Percentiles rank a stretch among this genome's conserved stretches.
These are phyloP conservation scores for Solanum appendiculatum DNA, from an alignment of 257 asterid species.

Conservation along the genomic window DNA sequence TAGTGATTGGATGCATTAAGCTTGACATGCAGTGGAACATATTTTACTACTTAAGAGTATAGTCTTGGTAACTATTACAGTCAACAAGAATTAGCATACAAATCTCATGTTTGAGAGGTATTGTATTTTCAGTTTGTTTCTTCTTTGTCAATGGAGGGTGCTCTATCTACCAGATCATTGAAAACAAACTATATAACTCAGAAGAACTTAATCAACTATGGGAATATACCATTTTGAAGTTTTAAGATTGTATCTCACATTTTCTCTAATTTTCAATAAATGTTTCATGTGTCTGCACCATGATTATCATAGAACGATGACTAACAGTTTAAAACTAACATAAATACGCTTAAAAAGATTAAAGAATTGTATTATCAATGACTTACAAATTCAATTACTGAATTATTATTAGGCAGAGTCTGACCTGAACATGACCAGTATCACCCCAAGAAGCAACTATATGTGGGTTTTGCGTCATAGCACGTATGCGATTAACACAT, in stretches of 20 bases:
- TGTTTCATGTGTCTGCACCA: background rate
- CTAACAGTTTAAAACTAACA: background rate
- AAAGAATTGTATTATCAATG: background rate
- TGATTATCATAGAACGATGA: background rate
- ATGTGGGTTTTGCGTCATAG: conserved; percentile 82
- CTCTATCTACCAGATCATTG: background rate
- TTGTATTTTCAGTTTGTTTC: background rate
- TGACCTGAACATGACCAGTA: conserved; percentile 82
- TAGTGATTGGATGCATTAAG: background rate
- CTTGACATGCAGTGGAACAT: background rate
- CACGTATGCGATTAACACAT: conserved; percentile 78
- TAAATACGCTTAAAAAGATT: background rate
- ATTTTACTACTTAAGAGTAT: background rate
- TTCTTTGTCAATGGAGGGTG: background rate
- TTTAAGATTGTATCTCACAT: background rate
- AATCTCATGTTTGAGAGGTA: background rate
- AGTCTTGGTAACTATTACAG: background rate
- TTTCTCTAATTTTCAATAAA: background rate
- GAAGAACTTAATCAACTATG: background rate
- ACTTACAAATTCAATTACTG: background rate
- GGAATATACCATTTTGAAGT: background rate
- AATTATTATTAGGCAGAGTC: background rate
- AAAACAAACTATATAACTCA: background rate
- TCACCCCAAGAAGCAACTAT: conserved; percentile 95
- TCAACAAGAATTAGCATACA: background rate